phyloP scores from a whole-genome alignment of 75 land plant genomes.

The Picea glauca region DNA sequence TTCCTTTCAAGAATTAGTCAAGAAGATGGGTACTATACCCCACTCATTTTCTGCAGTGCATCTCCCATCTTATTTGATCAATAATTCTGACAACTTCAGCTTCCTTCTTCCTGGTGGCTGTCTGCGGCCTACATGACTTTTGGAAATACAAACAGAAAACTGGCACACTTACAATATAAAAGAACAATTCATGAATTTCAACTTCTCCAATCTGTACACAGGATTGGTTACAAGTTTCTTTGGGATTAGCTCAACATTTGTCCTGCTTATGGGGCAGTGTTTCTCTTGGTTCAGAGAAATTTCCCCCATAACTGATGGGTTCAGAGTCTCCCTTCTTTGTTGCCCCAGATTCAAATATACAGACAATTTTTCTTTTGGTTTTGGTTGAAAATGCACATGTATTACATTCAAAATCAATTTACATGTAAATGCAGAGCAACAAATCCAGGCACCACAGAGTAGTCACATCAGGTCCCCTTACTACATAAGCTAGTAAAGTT shows the following conservation, averaged over 20 bases:
- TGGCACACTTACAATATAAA: background rate
- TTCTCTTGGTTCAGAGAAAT: background rate
- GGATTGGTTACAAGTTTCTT: background rate
- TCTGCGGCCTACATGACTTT: constrained; percentile 16
- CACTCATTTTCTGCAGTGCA: constrained; percentile 47
- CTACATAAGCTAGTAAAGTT: too few species aligned
- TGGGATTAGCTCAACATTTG: background rate
- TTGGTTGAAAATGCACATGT: too few species aligned
- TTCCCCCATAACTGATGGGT: too few species aligned
- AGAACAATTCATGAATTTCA: background rate
- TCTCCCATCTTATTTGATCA: constrained; percentile 54
- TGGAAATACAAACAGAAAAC: background rate
- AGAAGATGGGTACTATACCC: constrained; percentile 70
- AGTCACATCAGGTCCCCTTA: too few species aligned
- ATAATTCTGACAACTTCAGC: constrained; percentile 40
- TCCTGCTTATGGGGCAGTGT: background rate
- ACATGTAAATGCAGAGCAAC: too few species aligned
- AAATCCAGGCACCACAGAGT: too few species aligned
- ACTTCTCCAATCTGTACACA: background rate
- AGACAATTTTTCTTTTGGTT: too few species aligned
- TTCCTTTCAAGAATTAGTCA: constrained; percentile 54
- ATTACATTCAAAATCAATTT: too few species aligned
- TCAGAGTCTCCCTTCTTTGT: background rate
- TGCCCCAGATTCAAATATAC: background rate
- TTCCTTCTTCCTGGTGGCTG: constrained; percentile 77